Conservation (phyloP, 2,329 filamentous ascomycete species). For the Rhynchosporium graminicola region DNA sequence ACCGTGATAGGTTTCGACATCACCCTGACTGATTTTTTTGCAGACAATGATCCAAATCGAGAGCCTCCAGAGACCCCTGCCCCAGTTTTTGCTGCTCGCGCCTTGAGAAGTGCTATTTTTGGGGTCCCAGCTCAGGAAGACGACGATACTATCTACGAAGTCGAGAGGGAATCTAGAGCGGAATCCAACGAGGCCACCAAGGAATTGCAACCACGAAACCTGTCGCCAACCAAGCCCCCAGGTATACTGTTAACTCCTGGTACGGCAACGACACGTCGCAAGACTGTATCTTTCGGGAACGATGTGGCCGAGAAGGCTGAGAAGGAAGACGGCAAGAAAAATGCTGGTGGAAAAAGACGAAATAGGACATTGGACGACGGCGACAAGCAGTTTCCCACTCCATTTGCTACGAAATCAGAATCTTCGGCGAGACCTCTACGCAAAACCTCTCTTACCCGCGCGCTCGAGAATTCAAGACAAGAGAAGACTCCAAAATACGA, state of each 20-base stretch:
- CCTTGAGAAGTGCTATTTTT: constrained; percentile 64
- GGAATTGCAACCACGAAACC: constrained; percentile 36
- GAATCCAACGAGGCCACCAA: constrained; percentile 23
- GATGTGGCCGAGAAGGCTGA: constrained; percentile 48
- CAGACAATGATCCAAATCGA: constrained; percentile 28
- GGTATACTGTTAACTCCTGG: constrained; percentile 67
- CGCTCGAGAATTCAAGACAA: constrained; percentile 48
- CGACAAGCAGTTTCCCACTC: constrained; percentile 39
- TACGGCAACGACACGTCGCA: constrained; percentile 59
- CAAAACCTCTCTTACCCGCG: constrained; percentile 49
- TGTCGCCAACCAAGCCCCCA: constrained; percentile 38
- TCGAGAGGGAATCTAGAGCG: constrained; percentile 29
- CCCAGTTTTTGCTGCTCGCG: constrained; percentile 65
- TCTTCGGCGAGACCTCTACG: constrained; percentile 33
- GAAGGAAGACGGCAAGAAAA: constrained; percentile 31
- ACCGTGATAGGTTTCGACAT: background rate
- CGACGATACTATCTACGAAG: constrained; percentile 40
- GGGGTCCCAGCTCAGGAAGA: constrained; percentile 53
- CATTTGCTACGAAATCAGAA: constrained; percentile 32
- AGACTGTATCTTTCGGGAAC: constrained; percentile 65
- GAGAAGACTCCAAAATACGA: constrained; percentile 27
- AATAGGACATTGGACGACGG: constrained; percentile 37
- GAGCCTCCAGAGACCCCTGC: constrained; percentile 66
- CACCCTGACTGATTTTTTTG: constrained; percentile 16
- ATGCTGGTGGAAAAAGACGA: constrained; percentile 23